Conservation (phyloP, 1,284 basidiomycete species). For the Volvariella surrecta region DNA sequence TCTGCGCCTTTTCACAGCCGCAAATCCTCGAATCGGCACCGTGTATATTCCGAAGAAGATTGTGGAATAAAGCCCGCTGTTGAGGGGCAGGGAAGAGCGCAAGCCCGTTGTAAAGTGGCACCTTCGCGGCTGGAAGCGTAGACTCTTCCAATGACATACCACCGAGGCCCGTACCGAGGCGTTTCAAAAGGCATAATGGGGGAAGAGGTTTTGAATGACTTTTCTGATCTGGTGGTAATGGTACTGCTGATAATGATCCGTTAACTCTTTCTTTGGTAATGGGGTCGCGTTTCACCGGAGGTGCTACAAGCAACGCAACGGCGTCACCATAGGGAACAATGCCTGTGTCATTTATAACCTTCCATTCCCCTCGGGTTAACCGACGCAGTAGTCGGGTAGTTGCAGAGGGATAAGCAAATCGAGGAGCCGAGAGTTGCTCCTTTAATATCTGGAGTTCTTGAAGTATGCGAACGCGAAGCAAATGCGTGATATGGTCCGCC, state of each 20-base stretch:
- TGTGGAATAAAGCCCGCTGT: slow-evolving; percentile 51
- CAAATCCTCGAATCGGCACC: background rate
- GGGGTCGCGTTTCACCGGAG: slow-evolving; percentile 54
- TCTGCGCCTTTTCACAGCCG: background rate
- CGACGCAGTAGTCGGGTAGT: slow-evolving; percentile 39
- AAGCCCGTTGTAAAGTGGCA: slow-evolving; percentile 61
- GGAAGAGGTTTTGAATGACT: slow-evolving; percentile 11
- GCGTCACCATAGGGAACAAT: slow-evolving; percentile 42
- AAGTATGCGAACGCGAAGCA: slow-evolving; percentile 60
- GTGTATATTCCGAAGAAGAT: slow-evolving; percentile 33
- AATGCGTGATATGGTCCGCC: slow-evolving; percentile 45
- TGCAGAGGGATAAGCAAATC: no score
- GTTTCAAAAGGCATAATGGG: slow-evolving; percentile 28
- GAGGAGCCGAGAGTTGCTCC: slow-evolving; percentile 22
- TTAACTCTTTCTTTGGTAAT: slow-evolving; percentile 34
- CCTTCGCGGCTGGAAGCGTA: slow-evolving; percentile 29
- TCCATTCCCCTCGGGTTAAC: slow-evolving; percentile 54
- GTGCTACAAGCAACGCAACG: slow-evolving; percentile 57
- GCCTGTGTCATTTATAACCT: slow-evolving; percentile 35
- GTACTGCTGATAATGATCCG: slow-evolving; percentile 31
- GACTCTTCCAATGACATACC: slow-evolving; percentile 14
- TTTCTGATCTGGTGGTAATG: slow-evolving; percentile 21
- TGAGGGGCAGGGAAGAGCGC: slow-evolving; percentile 48
- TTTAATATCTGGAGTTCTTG: slow-evolving; percentile 62
- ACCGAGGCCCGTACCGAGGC: slow-evolving; percentile 3